Base-by-base conservation (phyloP, 305 asterid genomes). In the Fraxinus nigra region DNA sequence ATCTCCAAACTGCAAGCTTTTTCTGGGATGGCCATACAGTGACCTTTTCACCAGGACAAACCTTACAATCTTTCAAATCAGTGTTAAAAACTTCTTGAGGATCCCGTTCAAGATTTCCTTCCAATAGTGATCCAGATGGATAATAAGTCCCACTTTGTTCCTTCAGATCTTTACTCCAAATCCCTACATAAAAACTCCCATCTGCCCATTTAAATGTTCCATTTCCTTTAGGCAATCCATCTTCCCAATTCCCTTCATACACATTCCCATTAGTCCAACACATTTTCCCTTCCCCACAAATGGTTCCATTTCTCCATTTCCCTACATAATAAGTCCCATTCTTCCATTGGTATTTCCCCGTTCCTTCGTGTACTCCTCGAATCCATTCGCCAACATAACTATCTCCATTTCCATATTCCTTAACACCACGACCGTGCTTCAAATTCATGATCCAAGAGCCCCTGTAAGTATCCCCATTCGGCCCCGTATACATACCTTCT, bases 11-110 rank as follows among this genome's bases (percentile, higher is more conserved):
- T 0, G 97, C 97, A 7, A 95, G 89, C 88, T 91, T 94, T 87
- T 95, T 91, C 78, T 95, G 95, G 0, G 98, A 95, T 7, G 99
- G 99, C 92, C 94, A 89, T n/a, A 94, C 80, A 0, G 94, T 89
- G 16, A 95, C 88, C 80, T 89, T 93, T 79, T 94, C 97, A 7
- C 80, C 76, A 0, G 90, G 93, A 40, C 89, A 87, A 14, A 93
- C 82, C 78, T 54, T 86, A 77, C 92, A 89, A 3, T 90, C 92
- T 24, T 86, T 89, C 87, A 93, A 85, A 74, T 92, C 90, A 3
- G 78, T 81, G 3, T 43, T 70, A 20, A 83, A 92, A 8, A 93
- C 90, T 11, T 91, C 88, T 13, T 88, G 90, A 65, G 94, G 95
- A 67, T 90, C 95, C 96, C 97, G 91, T 40, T 91, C 92, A 11